phyloP scores from a whole-genome alignment of 768 basidiomycete genomes.

The Lactarius psammicola region DNA sequence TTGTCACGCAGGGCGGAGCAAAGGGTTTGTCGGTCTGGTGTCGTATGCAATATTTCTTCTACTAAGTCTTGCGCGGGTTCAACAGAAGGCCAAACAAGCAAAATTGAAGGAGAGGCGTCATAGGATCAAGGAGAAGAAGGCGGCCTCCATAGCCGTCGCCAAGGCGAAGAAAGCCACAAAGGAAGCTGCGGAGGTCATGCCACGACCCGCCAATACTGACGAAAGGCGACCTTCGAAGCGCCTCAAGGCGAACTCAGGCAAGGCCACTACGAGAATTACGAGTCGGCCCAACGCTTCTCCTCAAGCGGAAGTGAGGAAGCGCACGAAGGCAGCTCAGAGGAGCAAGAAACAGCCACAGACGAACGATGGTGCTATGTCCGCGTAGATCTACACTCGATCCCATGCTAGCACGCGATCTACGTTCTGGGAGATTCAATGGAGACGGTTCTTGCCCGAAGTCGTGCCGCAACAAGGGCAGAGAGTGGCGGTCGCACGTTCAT shows the following conservation, averaged over 20 bases:
- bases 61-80: slow-evolving; percentile 6
- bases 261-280: not conserved
- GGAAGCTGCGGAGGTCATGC: not conserved
- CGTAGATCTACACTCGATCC: not conserved
- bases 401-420: not conserved
- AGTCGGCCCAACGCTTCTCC: not conserved
- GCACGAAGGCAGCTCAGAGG: not conserved
- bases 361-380: not conserved
- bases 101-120: slow-evolving; percentile 48
- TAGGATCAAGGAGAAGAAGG: slow-evolving; percentile 47
- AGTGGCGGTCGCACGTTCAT: not conserved
- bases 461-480: not conserved
- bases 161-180: slow-evolving; percentile 28
- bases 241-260: not conserved
- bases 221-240: slow-evolving; percentile 1
- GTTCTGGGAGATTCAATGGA: too few relatives aligned
- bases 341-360: not conserved
- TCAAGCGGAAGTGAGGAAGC: not conserved
- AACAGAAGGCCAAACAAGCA: slow-evolving; percentile 48
- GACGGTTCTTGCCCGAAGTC: too few relatives aligned
- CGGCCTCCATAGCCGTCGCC: slow-evolving; percentile 38
- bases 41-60: not conserved
- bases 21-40: slow-evolving; percentile 44
- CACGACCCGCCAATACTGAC: not conserved
- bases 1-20: slow-evolving; percentile 63